Evolutionary conservation across 1,139 yeast genomes (phyloP).

Genomic region (Protomyces gravidus): DNA sequence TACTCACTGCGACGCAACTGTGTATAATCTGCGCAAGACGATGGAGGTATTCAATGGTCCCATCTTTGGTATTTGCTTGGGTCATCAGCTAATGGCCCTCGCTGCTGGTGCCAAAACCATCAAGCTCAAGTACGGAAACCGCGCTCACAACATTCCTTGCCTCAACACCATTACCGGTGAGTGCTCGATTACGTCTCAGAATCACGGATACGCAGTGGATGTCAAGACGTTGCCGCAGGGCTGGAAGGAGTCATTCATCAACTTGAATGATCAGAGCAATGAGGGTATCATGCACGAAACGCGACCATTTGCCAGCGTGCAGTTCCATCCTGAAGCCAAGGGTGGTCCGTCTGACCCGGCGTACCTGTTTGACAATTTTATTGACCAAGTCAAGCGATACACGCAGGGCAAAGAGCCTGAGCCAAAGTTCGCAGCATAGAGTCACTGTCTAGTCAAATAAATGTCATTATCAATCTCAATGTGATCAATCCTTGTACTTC

Average conservation of each 20-base stretch:
- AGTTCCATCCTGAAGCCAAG: constrained; percentile 98
- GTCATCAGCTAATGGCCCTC: constrained; percentile 90
- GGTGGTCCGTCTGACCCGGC: constrained; percentile 96
- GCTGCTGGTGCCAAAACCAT: constrained; percentile 89
- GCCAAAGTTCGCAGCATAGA: constrained; percentile 16
- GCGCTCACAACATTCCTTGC: constrained; percentile 98
- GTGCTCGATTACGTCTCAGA: constrained; percentile 96
- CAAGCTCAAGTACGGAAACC: constrained; percentile 93
- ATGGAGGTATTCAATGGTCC: constrained; percentile 73
- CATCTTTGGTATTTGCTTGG: constrained; percentile 92
- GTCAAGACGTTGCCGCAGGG: constrained; percentile 66
- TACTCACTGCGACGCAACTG: constrained; percentile 81
- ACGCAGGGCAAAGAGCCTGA: constrained; percentile 15
- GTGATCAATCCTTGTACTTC: not conserved
- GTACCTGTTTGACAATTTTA: constrained; percentile 62
- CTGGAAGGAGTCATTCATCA: constrained; percentile 82
- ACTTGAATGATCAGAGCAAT: constrained; percentile 89
- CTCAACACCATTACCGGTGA: constrained; percentile 82
- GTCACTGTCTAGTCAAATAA: not conserved
- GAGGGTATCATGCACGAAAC: constrained; percentile 91
- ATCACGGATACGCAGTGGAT: constrained; percentile 97
- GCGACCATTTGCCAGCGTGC: constrained; percentile 90
- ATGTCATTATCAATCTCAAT: not conserved
- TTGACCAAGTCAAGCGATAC: constrained; percentile 19
- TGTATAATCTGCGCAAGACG: constrained; percentile 65